phyloP scores from a whole-genome alignment of 2,329 filamentous ascomycete species.

The Pseudogymnoascus sp. region DNA sequence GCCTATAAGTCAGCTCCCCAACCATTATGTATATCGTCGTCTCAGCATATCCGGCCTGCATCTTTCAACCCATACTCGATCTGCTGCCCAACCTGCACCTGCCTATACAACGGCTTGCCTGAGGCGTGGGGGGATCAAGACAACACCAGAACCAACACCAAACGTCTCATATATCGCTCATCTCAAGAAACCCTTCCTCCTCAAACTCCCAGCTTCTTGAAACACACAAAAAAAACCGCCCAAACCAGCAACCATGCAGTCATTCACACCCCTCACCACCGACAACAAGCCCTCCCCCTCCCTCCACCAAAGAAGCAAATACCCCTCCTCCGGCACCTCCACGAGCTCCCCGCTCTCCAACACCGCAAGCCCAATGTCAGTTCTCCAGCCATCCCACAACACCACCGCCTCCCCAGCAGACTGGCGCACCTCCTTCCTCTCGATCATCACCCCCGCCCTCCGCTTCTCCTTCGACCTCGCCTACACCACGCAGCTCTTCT shows the following conservation, averaged over 20 bases:
- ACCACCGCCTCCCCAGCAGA: neutral
- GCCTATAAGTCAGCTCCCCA: neutral
- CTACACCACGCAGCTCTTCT: neutral
- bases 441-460: neutral
- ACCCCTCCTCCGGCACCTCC: neutral
- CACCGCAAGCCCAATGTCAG: neutral
- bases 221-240: neutral
- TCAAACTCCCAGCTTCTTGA: neutral
- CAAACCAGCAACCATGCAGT: neutral
- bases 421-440: neutral
- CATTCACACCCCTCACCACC: neutral
- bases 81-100: constrained; percentile 9
- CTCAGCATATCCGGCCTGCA: neutral
- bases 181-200: neutral
- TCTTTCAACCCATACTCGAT: neutral
- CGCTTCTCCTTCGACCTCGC: neutral
- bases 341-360: neutral
- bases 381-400: constrained; percentile 1
- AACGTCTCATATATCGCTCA: constrained; percentile 1
- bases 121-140: neutral
- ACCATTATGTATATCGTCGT: neutral
- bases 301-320: constrained; percentile 5
- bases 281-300: neutral
- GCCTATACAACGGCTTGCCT: constrained; percentile 1
- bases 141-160: neutral